Conservation (phyloP, 23 red algal genomes). For the Cyanidioschyzon merolae region DNA sequence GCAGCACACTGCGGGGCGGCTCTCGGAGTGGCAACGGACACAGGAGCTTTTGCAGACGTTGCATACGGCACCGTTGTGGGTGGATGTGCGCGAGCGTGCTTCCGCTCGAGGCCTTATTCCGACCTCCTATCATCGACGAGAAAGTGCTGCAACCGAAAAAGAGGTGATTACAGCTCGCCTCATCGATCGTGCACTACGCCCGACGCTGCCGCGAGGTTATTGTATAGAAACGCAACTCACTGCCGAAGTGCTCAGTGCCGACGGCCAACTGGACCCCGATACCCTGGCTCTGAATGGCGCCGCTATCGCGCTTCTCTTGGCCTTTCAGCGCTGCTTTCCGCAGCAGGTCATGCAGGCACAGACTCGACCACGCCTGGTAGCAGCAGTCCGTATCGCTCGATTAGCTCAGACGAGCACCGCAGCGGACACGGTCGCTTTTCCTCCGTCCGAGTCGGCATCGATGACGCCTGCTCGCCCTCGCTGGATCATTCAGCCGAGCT, state of each 20-base stretch:
- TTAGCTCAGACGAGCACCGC: conserved; percentile 13
- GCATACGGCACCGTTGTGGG: conserved; percentile 18
- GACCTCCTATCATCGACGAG: conserved; percentile 45
- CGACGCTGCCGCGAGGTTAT: conserved; percentile 20
- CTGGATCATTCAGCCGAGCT: conserved; percentile 13
- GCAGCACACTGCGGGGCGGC: background rate
- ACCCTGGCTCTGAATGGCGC: conserved; percentile 16
- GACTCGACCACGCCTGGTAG: background rate
- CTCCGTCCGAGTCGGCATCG: conserved; percentile 24
- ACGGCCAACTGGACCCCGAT: conserved; percentile 11
- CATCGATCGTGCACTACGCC: conserved; percentile 71
- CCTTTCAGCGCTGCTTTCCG: background rate
- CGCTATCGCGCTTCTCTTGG: background rate
- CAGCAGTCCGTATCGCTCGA: background rate
- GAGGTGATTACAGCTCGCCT: conserved; percentile 63
- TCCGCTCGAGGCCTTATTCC: conserved; percentile 76
- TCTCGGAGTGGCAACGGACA: background rate
- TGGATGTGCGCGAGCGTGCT: conserved; percentile 61
- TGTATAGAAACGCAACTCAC: conserved; percentile 34
- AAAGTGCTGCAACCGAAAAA: conserved; percentile 31
- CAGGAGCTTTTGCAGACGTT: background rate
- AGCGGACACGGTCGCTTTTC: background rate
- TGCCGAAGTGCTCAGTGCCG: conserved; percentile 34
- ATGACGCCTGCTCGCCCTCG: background rate
- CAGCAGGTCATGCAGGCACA: background rate